Percentiles rank a stretch among this genome's conserved stretches.
These are phyloP conservation scores for Nectriaceae sp. DNA, from an alignment of 2,329 filamentous ascomycete genomes.

Conservation along the genomic window DNA sequence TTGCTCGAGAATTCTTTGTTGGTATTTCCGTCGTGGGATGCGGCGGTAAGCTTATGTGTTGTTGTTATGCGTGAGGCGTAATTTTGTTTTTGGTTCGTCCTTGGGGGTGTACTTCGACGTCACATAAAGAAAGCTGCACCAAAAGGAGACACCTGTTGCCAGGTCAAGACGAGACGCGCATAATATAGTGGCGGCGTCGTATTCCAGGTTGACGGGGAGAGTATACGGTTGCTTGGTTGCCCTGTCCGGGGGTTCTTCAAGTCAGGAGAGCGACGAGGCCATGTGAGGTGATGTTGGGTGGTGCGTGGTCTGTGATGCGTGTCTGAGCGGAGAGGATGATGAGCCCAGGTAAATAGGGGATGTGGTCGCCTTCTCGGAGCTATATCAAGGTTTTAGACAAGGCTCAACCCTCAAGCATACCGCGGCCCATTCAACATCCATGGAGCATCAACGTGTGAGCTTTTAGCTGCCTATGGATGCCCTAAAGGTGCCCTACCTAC, in stretches of 20 bases:
- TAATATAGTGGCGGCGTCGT: conserved; percentile 23
- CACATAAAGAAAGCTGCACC: too few species aligned
- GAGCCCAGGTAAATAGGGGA: conserved; percentile 1
- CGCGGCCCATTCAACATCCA: background rate
- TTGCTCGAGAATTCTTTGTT: background rate
- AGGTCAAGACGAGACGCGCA: conserved; percentile 2
- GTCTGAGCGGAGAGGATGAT: conserved; percentile 3
- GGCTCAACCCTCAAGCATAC: background rate
- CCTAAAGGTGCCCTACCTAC: too few species aligned
- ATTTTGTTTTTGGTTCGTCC: too few species aligned
- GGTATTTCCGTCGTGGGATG: too few species aligned
- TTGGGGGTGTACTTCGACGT: too few species aligned
- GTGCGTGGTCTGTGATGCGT: conserved; percentile 24
- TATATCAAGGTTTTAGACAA: background rate
- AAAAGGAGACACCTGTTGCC: too few species aligned
- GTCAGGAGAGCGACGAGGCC: conserved; percentile 30
- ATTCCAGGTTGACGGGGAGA: background rate
- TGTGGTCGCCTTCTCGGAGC: background rate
- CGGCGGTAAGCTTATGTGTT: too few species aligned
- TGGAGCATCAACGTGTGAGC: background rate
- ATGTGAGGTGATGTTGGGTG: conserved; percentile 32
- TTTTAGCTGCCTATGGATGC: too few species aligned
- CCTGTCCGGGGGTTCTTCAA: conserved; percentile 23
- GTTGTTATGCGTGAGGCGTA: background rate
- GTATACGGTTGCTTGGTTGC: conserved; percentile 25